These are phyloP conservation scores for Populus simonii DNA, from an alignment of 345 rosid species.

Conservation along the genomic window DNA sequence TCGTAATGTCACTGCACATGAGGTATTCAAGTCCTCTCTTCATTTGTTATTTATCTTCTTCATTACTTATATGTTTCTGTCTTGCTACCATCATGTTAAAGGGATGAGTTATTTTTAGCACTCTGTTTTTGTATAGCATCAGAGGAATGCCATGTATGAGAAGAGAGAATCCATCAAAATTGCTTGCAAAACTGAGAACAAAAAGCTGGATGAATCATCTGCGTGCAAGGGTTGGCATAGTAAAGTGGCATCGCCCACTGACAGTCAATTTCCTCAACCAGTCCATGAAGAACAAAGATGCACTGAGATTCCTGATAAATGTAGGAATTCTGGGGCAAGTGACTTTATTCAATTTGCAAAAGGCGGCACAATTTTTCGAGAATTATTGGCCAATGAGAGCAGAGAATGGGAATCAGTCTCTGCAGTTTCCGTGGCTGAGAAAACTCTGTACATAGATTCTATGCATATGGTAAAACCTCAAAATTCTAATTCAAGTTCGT, in stretches of 20 bases:
- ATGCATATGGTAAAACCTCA: conserved; percentile 38
- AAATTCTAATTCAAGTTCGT: conserved; percentile 18
- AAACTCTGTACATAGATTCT: conserved; percentile 73
- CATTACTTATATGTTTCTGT: not conserved
- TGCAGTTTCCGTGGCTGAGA: conserved; percentile 50
- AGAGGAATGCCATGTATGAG: conserved; percentile 11
- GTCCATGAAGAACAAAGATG: conserved; percentile 15
- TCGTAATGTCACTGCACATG: conserved; percentile 29
- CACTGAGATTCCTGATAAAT: conserved; percentile 22
- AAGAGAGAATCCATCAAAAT: conserved; percentile 16
- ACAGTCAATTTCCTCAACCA: conserved; percentile 4
- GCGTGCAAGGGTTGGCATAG: conserved; percentile 28
- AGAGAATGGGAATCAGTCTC: conserved; percentile 39
- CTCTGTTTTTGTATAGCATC: conserved; percentile 26
- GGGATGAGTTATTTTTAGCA: not conserved
- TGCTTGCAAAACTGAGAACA: conserved; percentile 6
- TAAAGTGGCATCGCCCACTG: conserved; percentile 15
- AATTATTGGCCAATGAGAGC: conserved; percentile 55
- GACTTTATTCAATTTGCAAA: conserved; percentile 18
- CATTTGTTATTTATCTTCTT: not conserved
- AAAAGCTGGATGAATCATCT: conserved; percentile 31
- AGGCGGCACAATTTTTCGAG: conserved; percentile 33
- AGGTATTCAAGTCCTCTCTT: conserved; percentile 35
- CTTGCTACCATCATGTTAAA: not conserved
- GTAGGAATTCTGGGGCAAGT: conserved; percentile 16